phyloP scores from a whole-genome alignment of 495 filamentous ascomycete species.

The Aspergillus sparsus region DNA sequence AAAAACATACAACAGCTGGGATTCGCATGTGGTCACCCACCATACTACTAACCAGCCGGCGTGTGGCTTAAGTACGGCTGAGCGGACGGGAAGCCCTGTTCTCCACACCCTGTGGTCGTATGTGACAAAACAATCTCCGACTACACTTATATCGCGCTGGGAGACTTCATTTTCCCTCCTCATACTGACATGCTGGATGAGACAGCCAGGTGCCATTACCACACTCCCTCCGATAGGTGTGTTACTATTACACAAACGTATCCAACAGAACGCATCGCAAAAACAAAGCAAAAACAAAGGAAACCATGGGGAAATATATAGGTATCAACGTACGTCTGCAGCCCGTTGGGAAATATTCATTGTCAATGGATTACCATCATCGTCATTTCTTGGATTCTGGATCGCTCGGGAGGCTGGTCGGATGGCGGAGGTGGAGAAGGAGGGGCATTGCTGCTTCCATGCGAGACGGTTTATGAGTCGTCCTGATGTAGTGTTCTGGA shows the following conservation, averaged over 20 bases:
- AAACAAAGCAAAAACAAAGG: constrained; percentile 1
- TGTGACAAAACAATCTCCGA: constrained; percentile 22
- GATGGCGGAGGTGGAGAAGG: constrained; percentile 39
- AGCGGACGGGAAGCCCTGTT: too few species aligned
- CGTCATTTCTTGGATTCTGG: constrained; percentile 53
- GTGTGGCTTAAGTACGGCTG: too few species aligned
- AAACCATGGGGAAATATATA: constrained; percentile 11
- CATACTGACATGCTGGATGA: not conserved
- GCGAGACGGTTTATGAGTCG: not conserved
- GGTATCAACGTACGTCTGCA: constrained; percentile 60
- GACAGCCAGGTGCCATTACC: constrained; percentile 8
- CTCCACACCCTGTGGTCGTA: too few species aligned
- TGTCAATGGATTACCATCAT: constrained; percentile 78
- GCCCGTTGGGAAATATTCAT: constrained; percentile 82
- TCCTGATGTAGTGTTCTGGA: not conserved
- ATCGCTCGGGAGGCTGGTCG: constrained; percentile 34
- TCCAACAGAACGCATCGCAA: not conserved
- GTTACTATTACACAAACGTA: not conserved
- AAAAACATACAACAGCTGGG: too few species aligned
- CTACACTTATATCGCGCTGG: not conserved
- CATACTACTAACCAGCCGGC: too few species aligned
- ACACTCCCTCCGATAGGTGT: not conserved
- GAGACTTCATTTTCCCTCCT: not conserved
- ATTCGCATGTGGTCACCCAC: too few species aligned
- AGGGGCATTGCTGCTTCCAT: constrained; percentile 20